Evolutionary conservation across 164 flowering plant species (phyloP).

Genomic region (Nymphaea thermarum): DNA sequence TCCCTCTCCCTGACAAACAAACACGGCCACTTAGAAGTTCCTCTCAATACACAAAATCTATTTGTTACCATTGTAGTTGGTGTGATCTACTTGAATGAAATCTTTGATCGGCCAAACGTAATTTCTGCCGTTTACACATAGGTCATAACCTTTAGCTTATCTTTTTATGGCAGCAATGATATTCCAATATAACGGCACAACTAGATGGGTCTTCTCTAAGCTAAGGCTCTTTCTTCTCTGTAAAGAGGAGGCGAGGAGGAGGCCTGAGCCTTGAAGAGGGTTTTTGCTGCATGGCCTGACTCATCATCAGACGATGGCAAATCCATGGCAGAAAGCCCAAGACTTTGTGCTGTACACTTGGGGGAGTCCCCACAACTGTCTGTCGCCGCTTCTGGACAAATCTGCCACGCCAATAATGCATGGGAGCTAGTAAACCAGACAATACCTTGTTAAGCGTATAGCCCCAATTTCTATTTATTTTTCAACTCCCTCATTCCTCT

Average conservation of each 20-base stretch:
- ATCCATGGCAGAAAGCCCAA: slow-evolving; percentile 6
- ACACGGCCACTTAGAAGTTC: not conserved
- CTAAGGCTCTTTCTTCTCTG: too few relatives aligned
- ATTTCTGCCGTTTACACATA: too few relatives aligned
- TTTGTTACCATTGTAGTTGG: too few relatives aligned
- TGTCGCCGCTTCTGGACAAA: slow-evolving; percentile 47
- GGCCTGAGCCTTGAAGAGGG: too few relatives aligned
- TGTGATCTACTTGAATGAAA: too few relatives aligned
- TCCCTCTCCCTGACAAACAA: not conserved
- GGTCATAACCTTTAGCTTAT: too few relatives aligned
- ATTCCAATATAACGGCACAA: too few relatives aligned
- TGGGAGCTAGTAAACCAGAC: slow-evolving; percentile 28
- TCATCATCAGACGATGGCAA: slow-evolving; percentile 8
- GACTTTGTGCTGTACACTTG: slow-evolving; percentile 6
- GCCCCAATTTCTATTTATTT: not conserved
- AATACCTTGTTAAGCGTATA: not conserved
- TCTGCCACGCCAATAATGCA: slow-evolving; percentile 48
- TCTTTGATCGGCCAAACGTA: too few relatives aligned
- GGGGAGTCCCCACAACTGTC: slow-evolving; percentile 44
- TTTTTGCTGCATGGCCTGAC: not conserved
- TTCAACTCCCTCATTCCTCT: slow-evolving; percentile 2
- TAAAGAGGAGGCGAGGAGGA: too few relatives aligned
- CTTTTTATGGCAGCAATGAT: too few relatives aligned
- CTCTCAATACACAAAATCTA: too few relatives aligned
- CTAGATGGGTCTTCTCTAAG: too few relatives aligned